Percentiles rank a stretch among this genome's conserved stretches.
phyloP scores from a whole-genome alignment of 2,329 filamentous ascomycete species.

The Ampelomyces quisqualis region DNA sequence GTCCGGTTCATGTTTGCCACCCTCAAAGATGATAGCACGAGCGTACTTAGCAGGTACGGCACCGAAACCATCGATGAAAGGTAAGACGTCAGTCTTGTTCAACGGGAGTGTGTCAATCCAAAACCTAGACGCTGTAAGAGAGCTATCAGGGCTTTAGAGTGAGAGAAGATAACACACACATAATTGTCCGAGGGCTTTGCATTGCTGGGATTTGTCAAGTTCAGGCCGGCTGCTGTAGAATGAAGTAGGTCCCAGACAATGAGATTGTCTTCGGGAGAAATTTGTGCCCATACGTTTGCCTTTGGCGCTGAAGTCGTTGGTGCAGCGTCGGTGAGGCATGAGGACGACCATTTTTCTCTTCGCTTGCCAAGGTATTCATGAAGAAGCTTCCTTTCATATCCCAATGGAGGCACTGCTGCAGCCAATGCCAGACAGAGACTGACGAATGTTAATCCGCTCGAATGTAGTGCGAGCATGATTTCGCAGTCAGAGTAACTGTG shows the following conservation, averaged over 20 bases:
- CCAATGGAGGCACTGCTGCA: constrained; percentile 21
- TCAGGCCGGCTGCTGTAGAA: constrained; percentile 46
- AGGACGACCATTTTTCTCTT: constrained; percentile 9
- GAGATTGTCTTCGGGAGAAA: constrained; percentile 47
- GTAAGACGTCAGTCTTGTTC: constrained; percentile 52
- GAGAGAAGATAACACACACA: constrained; percentile 21
- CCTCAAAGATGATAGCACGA: constrained; percentile 51
- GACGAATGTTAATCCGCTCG: neutral
- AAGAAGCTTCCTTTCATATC: constrained; percentile 24
- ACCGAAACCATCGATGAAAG: constrained; percentile 47
- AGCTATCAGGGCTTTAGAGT: neutral
- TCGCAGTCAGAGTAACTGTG: neutral
- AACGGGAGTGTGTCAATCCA: constrained; percentile 52
- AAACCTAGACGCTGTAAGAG: constrained; percentile 19
- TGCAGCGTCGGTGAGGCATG: constrained; percentile 17
- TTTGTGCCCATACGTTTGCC: constrained; percentile 47
- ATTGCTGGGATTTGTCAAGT: constrained; percentile 46
- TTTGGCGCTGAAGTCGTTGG: constrained; percentile 38
- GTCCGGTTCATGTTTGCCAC: constrained; percentile 47
- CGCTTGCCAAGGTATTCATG: constrained; percentile 21
- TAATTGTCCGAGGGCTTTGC: constrained; percentile 50
- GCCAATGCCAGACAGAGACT: constrained; percentile 1
- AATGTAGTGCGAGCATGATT: neutral
- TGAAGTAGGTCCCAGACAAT: constrained; percentile 50
- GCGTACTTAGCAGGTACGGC: constrained; percentile 48